A percentile compares a stretch with the other conserved stretches of the same genome.
Evolutionary conservation across 805 yeast genomes (phyloP).

Genomic region (Lachancea cidri): DNA sequence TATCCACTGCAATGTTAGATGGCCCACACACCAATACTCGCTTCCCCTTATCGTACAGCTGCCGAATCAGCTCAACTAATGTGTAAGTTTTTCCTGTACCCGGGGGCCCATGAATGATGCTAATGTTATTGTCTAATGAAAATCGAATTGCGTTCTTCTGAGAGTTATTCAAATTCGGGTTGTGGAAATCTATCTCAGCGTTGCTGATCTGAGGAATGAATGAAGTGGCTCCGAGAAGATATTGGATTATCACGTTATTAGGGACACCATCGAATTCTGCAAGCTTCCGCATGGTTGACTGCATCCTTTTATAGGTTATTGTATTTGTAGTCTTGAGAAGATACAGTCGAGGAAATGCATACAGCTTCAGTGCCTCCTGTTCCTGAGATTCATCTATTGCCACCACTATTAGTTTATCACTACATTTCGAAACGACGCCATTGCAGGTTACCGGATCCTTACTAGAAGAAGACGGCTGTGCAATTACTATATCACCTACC

Average conservation of each 20-base stretch:
- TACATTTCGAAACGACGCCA: slow-evolving; percentile 62
- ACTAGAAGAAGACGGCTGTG: slow-evolving; percentile 33
- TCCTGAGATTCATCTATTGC: slow-evolving; percentile 58
- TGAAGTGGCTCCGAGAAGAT: slow-evolving; percentile 39
- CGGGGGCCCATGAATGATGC: slow-evolving; percentile 71
- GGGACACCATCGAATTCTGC: slow-evolving; percentile 40
- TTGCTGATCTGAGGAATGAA: slow-evolving; percentile 12
- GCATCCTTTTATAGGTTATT: slow-evolving; percentile 73
- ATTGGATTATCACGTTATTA: slow-evolving; percentile 37
- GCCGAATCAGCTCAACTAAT: slow-evolving; percentile 72
- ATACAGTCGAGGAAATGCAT: slow-evolving; percentile 19
- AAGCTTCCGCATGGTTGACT: slow-evolving; percentile 64
- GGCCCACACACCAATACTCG: slow-evolving; percentile 88
- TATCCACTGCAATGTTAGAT: slow-evolving; percentile 88
- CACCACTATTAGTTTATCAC: slow-evolving; percentile 44
- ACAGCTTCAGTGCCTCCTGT: slow-evolving; percentile 44
- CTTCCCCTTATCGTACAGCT: slow-evolving; percentile 49
- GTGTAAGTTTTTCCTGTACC: slow-evolving; percentile 85
- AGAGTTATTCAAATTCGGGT: slow-evolving; percentile 45
- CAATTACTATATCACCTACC: slow-evolving; percentile 74
- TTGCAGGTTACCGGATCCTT: slow-evolving; percentile 36
- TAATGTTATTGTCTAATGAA: slow-evolving; percentile 53
- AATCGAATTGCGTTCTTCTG: slow-evolving; percentile 70
- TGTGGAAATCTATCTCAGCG: slow-evolving; percentile 13
- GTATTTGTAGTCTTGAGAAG: slow-evolving; percentile 53